Conservation (phyloP, 352 stramenopile genomes). For the Globisporangium okanoganense region DNA sequence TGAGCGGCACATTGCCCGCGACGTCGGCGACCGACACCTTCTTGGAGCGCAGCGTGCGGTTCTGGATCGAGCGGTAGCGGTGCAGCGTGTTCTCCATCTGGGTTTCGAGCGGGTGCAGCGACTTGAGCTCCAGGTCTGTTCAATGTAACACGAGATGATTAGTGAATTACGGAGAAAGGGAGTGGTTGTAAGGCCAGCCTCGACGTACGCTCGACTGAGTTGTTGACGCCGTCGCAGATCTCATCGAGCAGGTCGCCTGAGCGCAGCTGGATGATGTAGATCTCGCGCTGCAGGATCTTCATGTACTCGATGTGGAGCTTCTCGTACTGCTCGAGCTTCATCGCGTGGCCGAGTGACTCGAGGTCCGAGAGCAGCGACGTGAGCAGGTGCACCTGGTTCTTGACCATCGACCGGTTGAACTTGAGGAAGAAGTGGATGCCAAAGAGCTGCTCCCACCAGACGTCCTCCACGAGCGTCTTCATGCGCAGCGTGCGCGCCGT, state of each 20-base stretch:
- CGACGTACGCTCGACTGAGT: constrained; percentile 15
- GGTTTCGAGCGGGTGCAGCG: constrained; percentile 26
- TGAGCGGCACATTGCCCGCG: constrained; percentile 45
- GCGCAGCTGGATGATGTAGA: constrained; percentile 42
- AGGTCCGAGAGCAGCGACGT: constrained; percentile 35
- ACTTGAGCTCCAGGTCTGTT: constrained; percentile 26
- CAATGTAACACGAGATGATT: background rate
- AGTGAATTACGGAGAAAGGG: background rate
- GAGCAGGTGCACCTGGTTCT: constrained; percentile 34
- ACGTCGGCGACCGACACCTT: constrained; percentile 29
- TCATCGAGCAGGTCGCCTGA: constrained; percentile 35
- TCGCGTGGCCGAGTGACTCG: constrained; percentile 36
- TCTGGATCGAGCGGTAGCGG: constrained; percentile 34
- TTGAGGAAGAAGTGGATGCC: constrained; percentile 34
- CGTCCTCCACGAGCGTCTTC: constrained; percentile 33
- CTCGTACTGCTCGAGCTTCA: constrained; percentile 44
- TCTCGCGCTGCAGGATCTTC: constrained; percentile 41
- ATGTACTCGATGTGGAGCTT: constrained; percentile 36
- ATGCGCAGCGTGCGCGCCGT: constrained; percentile 29
- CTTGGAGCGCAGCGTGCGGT: constrained; percentile 25
- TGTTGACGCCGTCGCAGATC: constrained; percentile 30
- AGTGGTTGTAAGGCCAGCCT: background rate
- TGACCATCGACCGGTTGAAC: constrained; percentile 42
- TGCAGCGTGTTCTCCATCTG: constrained; percentile 47
- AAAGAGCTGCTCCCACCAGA: constrained; percentile 56